Percentiles rank a stretch among this genome's conserved stretches.
phyloP scores from a whole-genome alignment of 1,139 yeast genomes.

The Pneumocystis carinii region DNA sequence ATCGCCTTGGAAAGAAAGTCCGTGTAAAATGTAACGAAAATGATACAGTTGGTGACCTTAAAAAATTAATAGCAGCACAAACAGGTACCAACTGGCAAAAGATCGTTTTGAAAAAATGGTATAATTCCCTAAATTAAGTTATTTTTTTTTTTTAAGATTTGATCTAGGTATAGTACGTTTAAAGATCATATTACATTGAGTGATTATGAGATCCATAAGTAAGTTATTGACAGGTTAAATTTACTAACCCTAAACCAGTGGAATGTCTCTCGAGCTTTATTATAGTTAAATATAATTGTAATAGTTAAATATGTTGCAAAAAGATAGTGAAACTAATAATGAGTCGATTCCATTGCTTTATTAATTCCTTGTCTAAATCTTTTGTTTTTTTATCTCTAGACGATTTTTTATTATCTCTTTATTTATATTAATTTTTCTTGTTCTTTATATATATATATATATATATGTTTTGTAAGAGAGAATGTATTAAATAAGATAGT shows the following conservation, averaged over 20 bases:
- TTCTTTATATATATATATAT: not conserved
- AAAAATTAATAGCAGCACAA: slow-evolving; percentile 67
- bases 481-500: not conserved
- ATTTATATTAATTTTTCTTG: not conserved
- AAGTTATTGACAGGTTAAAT: not conserved
- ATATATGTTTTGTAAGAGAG: not conserved
- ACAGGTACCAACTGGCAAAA: slow-evolving; percentile 53
- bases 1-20: slow-evolving; percentile 71
- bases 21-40: slow-evolving; percentile 46
- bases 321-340: not conserved
- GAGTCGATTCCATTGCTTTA: not conserved
- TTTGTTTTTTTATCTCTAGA: not conserved
- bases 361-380: not conserved
- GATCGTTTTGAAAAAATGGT: slow-evolving; percentile 51
- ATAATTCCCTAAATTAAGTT: not conserved
- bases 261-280: not conserved
- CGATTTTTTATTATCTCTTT: not conserved
- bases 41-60: slow-evolving; percentile 86
- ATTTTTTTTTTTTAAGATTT: not conserved
- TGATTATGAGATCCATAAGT: slow-evolving; percentile 80
- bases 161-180: slow-evolving; percentile 43
- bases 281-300: not conserved
- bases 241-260: not conserved
- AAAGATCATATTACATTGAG: slow-evolving; percentile 83
- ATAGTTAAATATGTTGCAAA: not conserved